phyloP scores from a whole-genome alignment of 192 early-diverging fungal species.

The Allomyces javanicus region DNA sequence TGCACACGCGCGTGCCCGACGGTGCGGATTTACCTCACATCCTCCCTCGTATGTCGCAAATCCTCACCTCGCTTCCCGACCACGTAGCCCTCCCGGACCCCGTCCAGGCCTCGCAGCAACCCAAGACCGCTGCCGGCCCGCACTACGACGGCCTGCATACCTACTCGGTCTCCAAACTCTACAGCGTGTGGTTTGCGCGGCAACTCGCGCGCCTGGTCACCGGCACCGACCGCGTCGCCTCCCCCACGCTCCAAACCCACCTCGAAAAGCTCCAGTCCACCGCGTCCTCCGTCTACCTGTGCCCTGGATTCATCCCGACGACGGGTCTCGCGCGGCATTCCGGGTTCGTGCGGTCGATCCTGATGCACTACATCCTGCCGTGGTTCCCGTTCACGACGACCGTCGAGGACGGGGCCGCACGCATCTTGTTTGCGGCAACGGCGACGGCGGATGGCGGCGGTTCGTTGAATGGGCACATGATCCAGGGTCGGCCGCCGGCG shows the following conservation, averaged over 20 bases:
- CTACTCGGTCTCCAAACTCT: constrained; percentile 17
- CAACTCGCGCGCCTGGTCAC: constrained; percentile 5
- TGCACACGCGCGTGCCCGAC: constrained; percentile 12
- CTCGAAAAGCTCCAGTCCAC: not conserved
- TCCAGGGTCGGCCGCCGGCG: not conserved
- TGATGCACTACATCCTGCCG: constrained; percentile 13
- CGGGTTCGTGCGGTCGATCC: constrained; percentile 7
- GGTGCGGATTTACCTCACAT: not conserved
- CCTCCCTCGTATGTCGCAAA: too few relatives aligned
- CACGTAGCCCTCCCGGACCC: constrained; percentile 10
- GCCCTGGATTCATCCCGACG: constrained; percentile 15
- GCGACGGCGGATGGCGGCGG: not conserved
- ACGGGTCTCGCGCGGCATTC: constrained; percentile 13
- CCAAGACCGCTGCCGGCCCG: constrained; percentile 9
- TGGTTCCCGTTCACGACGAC: constrained; percentile 11
- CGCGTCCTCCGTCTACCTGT: constrained; percentile 5
- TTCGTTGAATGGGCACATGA: not conserved
- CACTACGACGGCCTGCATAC: constrained; percentile 13
- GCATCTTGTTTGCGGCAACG: constrained; percentile 8
- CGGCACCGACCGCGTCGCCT: constrained; percentile 3
- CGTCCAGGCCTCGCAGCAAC: constrained; percentile 5
- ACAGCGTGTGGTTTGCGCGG: constrained; percentile 8
- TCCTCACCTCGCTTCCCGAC: too few relatives aligned
- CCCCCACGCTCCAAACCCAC: constrained; percentile 2
- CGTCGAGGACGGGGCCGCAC: constrained; percentile 8